Evolutionary conservation across 1,139 yeast genomes (phyloP).

Genomic region (Sugiyamaella novakii): DNA sequence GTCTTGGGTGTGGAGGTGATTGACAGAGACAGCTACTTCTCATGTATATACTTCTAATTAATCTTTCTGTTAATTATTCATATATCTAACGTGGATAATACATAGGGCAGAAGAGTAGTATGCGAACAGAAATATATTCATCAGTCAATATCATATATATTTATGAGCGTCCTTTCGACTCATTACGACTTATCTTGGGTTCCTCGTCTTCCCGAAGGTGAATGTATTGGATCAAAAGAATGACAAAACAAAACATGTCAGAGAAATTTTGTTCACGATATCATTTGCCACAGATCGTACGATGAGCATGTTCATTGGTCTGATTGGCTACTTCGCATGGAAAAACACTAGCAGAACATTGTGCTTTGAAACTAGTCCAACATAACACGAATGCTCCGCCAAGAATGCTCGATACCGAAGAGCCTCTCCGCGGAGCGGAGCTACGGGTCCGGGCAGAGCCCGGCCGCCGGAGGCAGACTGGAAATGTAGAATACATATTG

Average conservation of each 20-base stretch:
- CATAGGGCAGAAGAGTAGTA: too few relatives aligned
- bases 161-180: slow-evolving; percentile 47
- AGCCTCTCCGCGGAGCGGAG: neutral
- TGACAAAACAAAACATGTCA: slow-evolving; percentile 41
- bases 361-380: neutral
- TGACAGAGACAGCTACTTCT: too few relatives aligned
- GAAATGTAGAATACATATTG: neutral
- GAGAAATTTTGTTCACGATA: slow-evolving; percentile 47
- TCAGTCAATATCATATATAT: slow-evolving; percentile 44
- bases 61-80: too few relatives aligned
- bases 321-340: slow-evolving; percentile 39
- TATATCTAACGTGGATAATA: too few relatives aligned
- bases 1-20: too few relatives aligned
- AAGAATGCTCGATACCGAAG: too few relatives aligned
- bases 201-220: slow-evolving; percentile 53
- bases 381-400: too few relatives aligned
- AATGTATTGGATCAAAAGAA: slow-evolving; percentile 39
- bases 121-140: too few relatives aligned
- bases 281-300: slow-evolving; percentile 49
- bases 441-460: slow-evolving; percentile 7
- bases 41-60: too few relatives aligned
- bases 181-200: slow-evolving; percentile 46
- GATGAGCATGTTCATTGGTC: slow-evolving; percentile 43
- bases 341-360: neutral
- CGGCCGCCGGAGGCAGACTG: slow-evolving; percentile 17